Conservation (phyloP, 352 stramenopile genomes). For the Pythium aristosporum region DNA sequence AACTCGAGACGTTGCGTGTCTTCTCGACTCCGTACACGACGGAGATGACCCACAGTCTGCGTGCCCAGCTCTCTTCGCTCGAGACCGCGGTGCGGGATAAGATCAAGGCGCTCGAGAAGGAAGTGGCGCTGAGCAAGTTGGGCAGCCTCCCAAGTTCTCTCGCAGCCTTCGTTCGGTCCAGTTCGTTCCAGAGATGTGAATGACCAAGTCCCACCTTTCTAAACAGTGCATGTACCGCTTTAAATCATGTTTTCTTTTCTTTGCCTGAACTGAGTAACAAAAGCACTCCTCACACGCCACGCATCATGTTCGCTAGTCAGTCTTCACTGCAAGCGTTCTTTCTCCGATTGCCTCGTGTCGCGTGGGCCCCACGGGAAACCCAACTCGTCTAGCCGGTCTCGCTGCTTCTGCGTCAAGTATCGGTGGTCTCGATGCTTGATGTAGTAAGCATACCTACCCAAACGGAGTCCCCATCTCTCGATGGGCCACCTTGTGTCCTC, state of each 20-base stretch:
- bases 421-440: not conserved
- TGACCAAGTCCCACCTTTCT: too few species aligned
- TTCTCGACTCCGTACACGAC: conserved; percentile 89
- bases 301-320: too few species aligned
- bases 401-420: not conserved
- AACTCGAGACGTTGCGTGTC: conserved; percentile 78
- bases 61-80: conserved; percentile 78
- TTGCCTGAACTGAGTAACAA: too few species aligned
- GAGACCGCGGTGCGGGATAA: conserved; percentile 77
- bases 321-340: too few species aligned
- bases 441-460: not conserved
- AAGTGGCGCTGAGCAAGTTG: conserved; percentile 80
- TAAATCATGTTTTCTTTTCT: too few species aligned
- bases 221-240: too few species aligned
- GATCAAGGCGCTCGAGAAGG: conserved; percentile 89
- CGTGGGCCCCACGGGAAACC: not conserved
- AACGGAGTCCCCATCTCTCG: not conserved
- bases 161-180: too few species aligned
- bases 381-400: not conserved
- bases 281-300: too few species aligned
- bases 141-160: too few species aligned
- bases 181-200: too few species aligned
- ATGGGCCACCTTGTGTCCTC: not conserved
- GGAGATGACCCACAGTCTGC: conserved; percentile 87
- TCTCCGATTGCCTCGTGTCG: too few species aligned